Percentiles rank a stretch among this genome's conserved stretches.
These are phyloP conservation scores for Colletotrichum lindemuthianum DNA, from an alignment of 2,329 filamentous ascomycete species.

Conservation along the genomic window DNA sequence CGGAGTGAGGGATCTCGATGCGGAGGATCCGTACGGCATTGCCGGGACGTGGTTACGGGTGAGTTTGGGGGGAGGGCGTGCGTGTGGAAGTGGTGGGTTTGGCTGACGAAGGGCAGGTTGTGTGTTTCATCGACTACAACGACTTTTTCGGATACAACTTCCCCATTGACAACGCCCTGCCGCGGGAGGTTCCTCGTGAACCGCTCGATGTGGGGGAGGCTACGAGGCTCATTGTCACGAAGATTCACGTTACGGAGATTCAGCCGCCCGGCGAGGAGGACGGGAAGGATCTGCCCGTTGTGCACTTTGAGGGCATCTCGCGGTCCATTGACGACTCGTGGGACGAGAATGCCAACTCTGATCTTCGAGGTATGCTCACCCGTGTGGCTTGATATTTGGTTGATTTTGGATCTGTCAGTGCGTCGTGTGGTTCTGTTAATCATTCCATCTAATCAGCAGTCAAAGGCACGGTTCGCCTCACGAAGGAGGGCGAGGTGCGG, in stretches of 20 bases:
- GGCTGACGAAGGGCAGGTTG: conserved; percentile 43
- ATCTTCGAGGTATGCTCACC: conserved; percentile 65
- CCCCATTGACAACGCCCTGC: conserved; percentile 51
- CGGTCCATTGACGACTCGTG: conserved; percentile 70
- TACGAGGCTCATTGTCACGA: conserved; percentile 76
- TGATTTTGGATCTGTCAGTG: background rate
- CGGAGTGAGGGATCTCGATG: conserved; percentile 56
- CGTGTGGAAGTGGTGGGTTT: background rate
- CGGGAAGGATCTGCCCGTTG: conserved; percentile 68
- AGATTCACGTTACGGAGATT: conserved; percentile 69
- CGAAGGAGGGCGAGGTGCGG: conserved; percentile 75
- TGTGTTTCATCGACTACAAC: conserved; percentile 71
- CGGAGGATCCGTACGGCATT: conserved; percentile 75
- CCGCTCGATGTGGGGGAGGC: conserved; percentile 73
- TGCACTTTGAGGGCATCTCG: conserved; percentile 73
- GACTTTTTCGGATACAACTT: conserved; percentile 82
- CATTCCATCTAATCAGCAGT: conserved; percentile 37
- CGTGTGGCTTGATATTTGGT: conserved; percentile 35
- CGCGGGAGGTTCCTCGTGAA: conserved; percentile 51
- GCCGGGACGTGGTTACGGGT: conserved; percentile 78
- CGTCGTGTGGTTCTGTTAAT: conserved; percentile 15
- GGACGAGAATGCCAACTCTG: conserved; percentile 76
- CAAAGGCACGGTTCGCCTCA: conserved; percentile 70
- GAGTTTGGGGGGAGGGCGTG: conserved; percentile 36
- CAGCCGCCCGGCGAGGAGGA: conserved; percentile 68